These are phyloP conservation scores for Monosporascus sp. DNA, from an alignment of 2,329 filamentous ascomycete genomes.

Conservation along the genomic window DNA sequence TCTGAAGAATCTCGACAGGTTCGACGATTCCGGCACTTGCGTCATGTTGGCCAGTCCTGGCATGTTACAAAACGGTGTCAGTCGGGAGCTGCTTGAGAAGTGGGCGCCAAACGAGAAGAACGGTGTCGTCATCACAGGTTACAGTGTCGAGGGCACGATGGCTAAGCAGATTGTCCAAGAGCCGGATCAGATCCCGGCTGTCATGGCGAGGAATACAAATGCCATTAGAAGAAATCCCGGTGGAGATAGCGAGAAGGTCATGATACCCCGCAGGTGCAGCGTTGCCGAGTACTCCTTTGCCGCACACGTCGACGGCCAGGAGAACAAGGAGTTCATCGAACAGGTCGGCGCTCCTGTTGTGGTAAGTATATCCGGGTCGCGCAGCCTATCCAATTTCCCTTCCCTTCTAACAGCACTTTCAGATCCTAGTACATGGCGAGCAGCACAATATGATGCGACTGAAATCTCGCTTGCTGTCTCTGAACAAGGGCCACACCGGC, in stretches of 20 bases:
- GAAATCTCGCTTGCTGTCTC: conserved; percentile 88
- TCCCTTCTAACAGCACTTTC: conserved; percentile 9
- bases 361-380: conserved; percentile 49
- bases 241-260: conserved; percentile 74
- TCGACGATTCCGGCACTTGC: conserved; percentile 91
- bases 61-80: conserved; percentile 97
- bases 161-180: conserved; percentile 93
- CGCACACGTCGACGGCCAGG: conserved; percentile 90
- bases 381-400: background rate
- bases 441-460: conserved; percentile 97
- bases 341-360: conserved; percentile 89
- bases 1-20: conserved; percentile 86
- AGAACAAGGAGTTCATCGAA: conserved; percentile 96
- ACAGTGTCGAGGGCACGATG: conserved; percentile 98
- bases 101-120: conserved; percentile 97
- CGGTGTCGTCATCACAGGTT: conserved; percentile 97
- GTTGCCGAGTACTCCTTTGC: conserved; percentile 95
- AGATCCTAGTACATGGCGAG: conserved; percentile 96
- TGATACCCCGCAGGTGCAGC: conserved; percentile 88
- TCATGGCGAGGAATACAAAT: conserved; percentile 72
- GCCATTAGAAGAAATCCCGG: conserved; percentile 58
- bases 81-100: conserved; percentile 82
- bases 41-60: conserved; percentile 97
- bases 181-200: conserved; percentile 87
- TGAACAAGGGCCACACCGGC: conserved; percentile 73